Conservation (phyloP, 164 flowering plant genomes). For the Magnolia changhungtana region DNA sequence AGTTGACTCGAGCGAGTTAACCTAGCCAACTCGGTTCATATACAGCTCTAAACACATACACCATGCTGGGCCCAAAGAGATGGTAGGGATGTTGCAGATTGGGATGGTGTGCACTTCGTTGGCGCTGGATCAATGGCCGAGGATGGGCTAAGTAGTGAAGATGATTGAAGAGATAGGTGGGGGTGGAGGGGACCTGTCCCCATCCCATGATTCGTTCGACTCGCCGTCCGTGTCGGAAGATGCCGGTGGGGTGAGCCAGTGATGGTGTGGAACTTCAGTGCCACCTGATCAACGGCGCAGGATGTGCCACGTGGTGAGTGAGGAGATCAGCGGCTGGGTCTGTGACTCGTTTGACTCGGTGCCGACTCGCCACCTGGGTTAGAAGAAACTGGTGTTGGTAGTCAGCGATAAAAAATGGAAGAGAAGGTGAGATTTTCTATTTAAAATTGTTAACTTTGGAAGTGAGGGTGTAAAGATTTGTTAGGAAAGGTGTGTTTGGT, state of each 20-base stretch:
- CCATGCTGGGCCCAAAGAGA: slow-evolving; percentile 37
- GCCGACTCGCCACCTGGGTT: background rate
- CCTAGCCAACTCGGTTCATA: too few relatives aligned
- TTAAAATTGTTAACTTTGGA: background rate
- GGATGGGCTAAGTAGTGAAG: slow-evolving; percentile 52
- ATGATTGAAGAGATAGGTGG: slow-evolving; percentile 81
- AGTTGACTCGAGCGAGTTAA: too few relatives aligned
- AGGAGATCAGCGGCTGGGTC: background rate
- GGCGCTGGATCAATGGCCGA: slow-evolving; percentile 74
- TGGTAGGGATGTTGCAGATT: slow-evolving; percentile 84
- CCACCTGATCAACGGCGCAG: slow-evolving; percentile 74
- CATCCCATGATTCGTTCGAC: slow-evolving; percentile 47
- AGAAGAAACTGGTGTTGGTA: background rate
- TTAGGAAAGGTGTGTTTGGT: background rate
- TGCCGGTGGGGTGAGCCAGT: slow-evolving; percentile 42
- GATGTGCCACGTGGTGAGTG: slow-evolving; percentile 47
- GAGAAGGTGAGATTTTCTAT: background rate
- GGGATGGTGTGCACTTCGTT: slow-evolving; percentile 61
- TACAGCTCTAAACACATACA: too few relatives aligned
- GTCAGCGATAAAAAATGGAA: background rate
- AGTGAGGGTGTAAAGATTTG: background rate
- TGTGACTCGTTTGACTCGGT: background rate
- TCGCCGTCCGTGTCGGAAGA: slow-evolving; percentile 72
- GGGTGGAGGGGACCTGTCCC: slow-evolving; percentile 45
- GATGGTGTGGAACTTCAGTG: slow-evolving; percentile 22